Conservation (phyloP, 495 filamentous ascomycete genomes). For the Geoglossum glabrum region DNA sequence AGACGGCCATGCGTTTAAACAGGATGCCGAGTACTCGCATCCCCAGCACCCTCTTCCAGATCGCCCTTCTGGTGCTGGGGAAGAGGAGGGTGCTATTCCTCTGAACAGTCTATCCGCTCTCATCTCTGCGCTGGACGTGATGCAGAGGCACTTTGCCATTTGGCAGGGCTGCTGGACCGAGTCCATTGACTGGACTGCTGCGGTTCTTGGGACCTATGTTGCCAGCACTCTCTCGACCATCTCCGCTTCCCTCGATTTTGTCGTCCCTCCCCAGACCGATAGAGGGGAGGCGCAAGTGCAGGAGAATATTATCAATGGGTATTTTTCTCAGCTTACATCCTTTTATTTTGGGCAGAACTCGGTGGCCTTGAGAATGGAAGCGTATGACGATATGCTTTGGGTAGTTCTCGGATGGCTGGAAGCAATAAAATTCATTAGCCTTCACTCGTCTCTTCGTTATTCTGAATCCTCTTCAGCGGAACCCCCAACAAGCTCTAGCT, state of each 20-base stretch:
- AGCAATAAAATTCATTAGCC: constrained; percentile 49
- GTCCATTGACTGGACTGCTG: constrained; percentile 87
- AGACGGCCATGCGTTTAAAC: not conserved
- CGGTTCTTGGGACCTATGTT: constrained; percentile 66
- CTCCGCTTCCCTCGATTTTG: constrained; percentile 12
- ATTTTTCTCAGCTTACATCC: constrained; percentile 51
- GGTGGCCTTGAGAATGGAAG: constrained; percentile 54
- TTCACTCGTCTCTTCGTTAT: constrained; percentile 22
- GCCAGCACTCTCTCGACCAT: constrained; percentile 46
- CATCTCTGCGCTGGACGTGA: constrained; percentile 41
- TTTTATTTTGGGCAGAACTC: constrained; percentile 81
- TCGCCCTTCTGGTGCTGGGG: not conserved
- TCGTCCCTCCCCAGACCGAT: constrained; percentile 9
- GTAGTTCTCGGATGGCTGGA: constrained; percentile 88
- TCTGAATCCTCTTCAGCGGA: not conserved
- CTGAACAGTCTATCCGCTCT: constrained; percentile 18
- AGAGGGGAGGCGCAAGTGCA: constrained; percentile 23
- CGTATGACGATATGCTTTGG: constrained; percentile 95
- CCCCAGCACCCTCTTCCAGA: not conserved
- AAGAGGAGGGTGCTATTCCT: not conserved
- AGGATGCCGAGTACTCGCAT: not conserved
- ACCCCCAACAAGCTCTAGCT: not conserved
- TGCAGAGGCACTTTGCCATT: constrained; percentile 52
- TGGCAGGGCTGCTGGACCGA: constrained; percentile 69
- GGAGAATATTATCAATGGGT: constrained; percentile 63